Evolutionary conservation across 345 rosid genomes (phyloP).

Genomic region (Murraya paniculata): DNA sequence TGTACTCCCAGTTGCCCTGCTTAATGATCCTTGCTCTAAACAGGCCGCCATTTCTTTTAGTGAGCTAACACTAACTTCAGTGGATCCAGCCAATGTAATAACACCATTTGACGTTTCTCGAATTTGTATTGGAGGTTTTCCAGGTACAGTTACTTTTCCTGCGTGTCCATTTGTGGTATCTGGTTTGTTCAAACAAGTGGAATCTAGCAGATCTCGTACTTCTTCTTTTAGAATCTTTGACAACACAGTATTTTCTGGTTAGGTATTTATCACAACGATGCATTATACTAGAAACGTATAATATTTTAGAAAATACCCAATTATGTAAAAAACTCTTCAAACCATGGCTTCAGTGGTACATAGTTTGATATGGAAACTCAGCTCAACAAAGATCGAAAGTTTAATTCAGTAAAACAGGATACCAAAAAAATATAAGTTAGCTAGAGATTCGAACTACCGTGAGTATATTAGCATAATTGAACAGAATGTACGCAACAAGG

Average conservation of each 20-base stretch:
- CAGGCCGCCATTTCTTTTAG: conserved; percentile 93
- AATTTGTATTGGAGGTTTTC: conserved; percentile 93
- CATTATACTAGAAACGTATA: background rate
- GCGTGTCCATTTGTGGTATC: conserved; percentile 53
- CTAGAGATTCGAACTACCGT: background rate
- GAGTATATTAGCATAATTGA: no score
- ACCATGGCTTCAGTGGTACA: background rate
- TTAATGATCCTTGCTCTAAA: conserved; percentile 88
- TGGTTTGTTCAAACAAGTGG: conserved; percentile 49
- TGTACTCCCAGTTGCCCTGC: conserved; percentile 98
- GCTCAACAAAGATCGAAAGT: background rate
- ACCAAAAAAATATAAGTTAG: background rate
- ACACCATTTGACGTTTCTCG: conserved; percentile 97
- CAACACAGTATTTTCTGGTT: conserved; percentile 21
- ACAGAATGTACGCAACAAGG: no score
- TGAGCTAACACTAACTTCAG: conserved; percentile 78
- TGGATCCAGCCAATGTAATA: conserved; percentile 95
- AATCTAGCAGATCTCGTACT: conserved; percentile 91
- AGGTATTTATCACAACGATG: conserved; percentile 16
- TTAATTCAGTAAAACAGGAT: conserved; percentile 1
- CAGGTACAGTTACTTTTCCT: conserved; percentile 64
- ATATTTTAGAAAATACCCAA: conserved; percentile 7
- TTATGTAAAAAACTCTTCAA: background rate
- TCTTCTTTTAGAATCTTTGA: conserved; percentile 95
- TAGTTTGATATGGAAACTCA: background rate